phyloP scores from a whole-genome alignment of 2,329 filamentous ascomycete genomes.

The Neofusicoccum parvum region DNA sequence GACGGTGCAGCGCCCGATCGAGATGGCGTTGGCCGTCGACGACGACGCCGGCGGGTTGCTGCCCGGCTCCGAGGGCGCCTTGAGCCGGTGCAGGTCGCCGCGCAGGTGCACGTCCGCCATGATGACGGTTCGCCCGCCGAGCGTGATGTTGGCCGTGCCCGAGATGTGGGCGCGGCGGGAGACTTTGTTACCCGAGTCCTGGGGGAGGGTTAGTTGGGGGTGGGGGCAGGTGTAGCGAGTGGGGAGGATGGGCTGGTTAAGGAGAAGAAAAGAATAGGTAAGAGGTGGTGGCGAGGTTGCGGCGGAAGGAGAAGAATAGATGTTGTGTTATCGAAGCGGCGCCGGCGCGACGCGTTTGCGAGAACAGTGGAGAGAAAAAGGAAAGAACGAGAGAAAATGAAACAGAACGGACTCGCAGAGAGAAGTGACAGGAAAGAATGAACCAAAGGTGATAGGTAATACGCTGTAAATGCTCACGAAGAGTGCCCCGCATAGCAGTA shows the following conservation, averaged over 20 bases:
- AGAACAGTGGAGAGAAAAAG: background rate
- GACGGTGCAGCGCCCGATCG: constrained; percentile 89
- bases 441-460: no score
- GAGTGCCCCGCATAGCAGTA: background rate
- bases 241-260: background rate
- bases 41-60: constrained; percentile 34
- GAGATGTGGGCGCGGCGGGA: constrained; percentile 88
- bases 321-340: no score
- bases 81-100: constrained; percentile 72
- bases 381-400: background rate
- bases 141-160: constrained; percentile 96
- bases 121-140: constrained; percentile 91
- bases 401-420: background rate
- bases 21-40: constrained; percentile 61
- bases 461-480: no score
- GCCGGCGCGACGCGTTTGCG: background rate
- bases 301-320: no score
- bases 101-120: constrained; percentile 93
- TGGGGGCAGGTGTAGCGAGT: background rate
- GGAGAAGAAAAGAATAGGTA: no score
- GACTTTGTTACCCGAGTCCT: constrained; percentile 99
- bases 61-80: constrained; percentile 32
- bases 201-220: constrained; percentile 3
- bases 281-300: no score
- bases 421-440: no score